Conservation (phyloP, 805 yeast genomes). For the Dipodascopsis tothii region DNA sequence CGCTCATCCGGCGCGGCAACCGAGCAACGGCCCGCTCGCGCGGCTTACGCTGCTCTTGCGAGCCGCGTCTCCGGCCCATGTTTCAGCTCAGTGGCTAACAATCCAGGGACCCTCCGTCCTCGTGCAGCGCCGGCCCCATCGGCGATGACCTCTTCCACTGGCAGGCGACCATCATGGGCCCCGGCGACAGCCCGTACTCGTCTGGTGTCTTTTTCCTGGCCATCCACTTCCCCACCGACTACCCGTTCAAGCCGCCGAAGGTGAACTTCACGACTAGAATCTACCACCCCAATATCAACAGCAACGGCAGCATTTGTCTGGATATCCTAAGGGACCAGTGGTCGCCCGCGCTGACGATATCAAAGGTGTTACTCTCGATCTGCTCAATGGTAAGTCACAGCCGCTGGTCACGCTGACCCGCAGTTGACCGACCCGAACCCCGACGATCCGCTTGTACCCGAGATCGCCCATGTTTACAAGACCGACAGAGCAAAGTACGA, state of each 20-base stretch:
- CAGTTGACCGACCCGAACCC: conserved; percentile 91
- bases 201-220: conserved; percentile 95
- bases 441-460: conserved; percentile 97
- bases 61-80: too few species aligned
- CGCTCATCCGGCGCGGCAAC: too few species aligned
- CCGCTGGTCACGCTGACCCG: not conserved
- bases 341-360: conserved; percentile 97
- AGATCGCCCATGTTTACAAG: conserved; percentile 93
- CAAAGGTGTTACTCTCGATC: conserved; percentile 88
- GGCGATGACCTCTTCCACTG: conserved; percentile 97
- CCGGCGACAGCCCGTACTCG: conserved; percentile 71
- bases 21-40: too few species aligned
- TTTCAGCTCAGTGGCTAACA: too few species aligned
- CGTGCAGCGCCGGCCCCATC: conserved; percentile 98
- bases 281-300: conserved; percentile 94
- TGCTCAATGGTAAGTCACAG: conserved; percentile 56
- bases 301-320: conserved; percentile 91
- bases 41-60: too few species aligned
- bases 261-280: conserved; percentile 87
- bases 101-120: conserved; percentile 97
- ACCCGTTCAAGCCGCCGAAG: conserved; percentile 98
- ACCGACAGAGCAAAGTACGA: conserved; percentile 90
- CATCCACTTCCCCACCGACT: conserved; percentile 97
- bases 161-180: conserved; percentile 99
- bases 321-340: conserved; percentile 97